These are phyloP conservation scores for Russula abietina DNA, from an alignment of 768 basidiomycete species.

Conservation along the genomic window DNA sequence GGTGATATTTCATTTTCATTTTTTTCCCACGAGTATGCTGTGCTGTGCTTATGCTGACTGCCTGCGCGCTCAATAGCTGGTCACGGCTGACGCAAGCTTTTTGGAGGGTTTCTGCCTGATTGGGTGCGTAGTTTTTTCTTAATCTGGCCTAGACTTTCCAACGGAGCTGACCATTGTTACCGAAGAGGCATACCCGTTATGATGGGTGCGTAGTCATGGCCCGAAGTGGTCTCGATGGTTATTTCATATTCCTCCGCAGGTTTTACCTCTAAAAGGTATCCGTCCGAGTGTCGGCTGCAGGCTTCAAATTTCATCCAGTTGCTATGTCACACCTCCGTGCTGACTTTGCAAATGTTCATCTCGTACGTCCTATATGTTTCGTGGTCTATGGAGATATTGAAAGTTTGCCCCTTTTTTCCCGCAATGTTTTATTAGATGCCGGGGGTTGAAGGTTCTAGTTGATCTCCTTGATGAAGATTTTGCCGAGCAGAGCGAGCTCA, in stretches of 20 bases:
- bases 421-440: conserved; percentile 54
- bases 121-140: conserved; percentile 43
- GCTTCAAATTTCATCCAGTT: conserved; percentile 92
- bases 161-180: not conserved
- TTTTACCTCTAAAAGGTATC: conserved; percentile 91
- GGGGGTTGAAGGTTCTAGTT: conserved; percentile 89
- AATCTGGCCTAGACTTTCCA: not conserved
- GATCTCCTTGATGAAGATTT: conserved; percentile 97
- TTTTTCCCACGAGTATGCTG: not conserved
- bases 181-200: conserved; percentile 88
- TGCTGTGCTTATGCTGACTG: not conserved
- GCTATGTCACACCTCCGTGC: conserved; percentile 85
- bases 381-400: not conserved
- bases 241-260: conserved; percentile 38
- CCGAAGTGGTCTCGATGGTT: conserved; percentile 7
- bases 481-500: conserved; percentile 81
- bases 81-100: conserved; percentile 67
- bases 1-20: not conserved
- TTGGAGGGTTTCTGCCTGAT: conserved; percentile 95
- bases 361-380: conserved; percentile 54
- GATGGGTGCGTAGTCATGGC: conserved; percentile 54
- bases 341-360: conserved; percentile 98
- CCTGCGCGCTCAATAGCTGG: conserved; percentile 32
- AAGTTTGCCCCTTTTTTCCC: not conserved
- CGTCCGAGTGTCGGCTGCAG: conserved; percentile 88